A percentile compares a stretch with the other conserved stretches of the same genome.
phyloP scores from a whole-genome alignment of 2,329 filamentous ascomycete species.

The Dactylellina drechsleri region DNA sequence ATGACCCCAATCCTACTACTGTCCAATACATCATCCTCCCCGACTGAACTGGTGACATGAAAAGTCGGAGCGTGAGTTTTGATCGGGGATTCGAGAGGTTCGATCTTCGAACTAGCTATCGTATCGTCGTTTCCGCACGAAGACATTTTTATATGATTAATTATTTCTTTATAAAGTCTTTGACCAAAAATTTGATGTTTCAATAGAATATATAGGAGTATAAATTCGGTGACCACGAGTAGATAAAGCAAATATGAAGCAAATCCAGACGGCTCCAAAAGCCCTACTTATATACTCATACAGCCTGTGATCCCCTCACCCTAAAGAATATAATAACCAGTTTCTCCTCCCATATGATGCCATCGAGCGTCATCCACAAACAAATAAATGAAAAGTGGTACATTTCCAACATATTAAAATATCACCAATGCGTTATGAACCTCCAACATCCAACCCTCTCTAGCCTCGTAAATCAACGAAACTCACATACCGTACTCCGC shows the following conservation, averaged over 20 bases:
- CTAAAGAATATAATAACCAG: background rate
- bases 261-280: no score
- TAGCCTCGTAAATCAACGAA: background rate
- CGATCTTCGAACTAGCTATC: slow-evolving; percentile 41
- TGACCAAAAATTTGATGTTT: no score
- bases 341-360: background rate
- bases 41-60: slow-evolving; percentile 23
- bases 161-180: background rate
- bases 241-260: no score
- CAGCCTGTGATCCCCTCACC: no score
- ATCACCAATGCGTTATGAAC: no score
- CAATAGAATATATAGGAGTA: no score
- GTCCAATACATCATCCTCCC: slow-evolving; percentile 35
- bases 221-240: no score
- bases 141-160: slow-evolving; percentile 2
- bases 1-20: slow-evolving; percentile 35
- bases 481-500: background rate
- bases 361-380: background rate
- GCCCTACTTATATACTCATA: no score
- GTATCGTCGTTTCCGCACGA: slow-evolving; percentile 42
- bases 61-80: slow-evolving; percentile 37
- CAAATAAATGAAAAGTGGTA: no score
- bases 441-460: background rate
- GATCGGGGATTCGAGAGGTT: slow-evolving; percentile 32
- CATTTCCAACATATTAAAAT: background rate